Evolutionary conservation across 225 moss, liverwort and hornwort genomes (phyloP), one percentile per base, ranked within the genome.

Genomic region (Pseudoscleropodium purum): DNA sequence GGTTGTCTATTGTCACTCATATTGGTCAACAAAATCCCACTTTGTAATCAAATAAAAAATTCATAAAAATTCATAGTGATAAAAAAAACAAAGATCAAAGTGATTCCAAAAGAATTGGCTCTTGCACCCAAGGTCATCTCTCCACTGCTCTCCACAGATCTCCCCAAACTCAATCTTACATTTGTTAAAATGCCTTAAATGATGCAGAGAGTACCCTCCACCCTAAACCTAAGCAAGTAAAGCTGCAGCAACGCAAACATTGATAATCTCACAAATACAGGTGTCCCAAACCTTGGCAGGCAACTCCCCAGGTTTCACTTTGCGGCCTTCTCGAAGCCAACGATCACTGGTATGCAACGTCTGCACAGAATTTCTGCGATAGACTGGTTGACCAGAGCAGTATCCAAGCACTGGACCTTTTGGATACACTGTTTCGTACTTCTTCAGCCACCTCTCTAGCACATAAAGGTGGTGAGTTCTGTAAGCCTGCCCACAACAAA

Each of bases 261-360:
- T 76, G 68, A 36, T 81, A 81, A 74, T 72, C 57, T 83, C 90
- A 91, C 88, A 84, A 77, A 88, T 47, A 63, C 36, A 59, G 60
- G 63, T 54, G 75, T 57, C 56, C 27, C 89, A 54, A 61, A 98
- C 98, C 99, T 99, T 99, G 27, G 95, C 96, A 85, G 99, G 94
- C 81, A 91, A 65, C 90, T 97, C 97, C 43, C 96, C 97, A 57
- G 87, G 79, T 90, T 92, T 96, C 20, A 99, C 99, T 95, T 93
- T 97, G 84, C 96, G 94, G 52, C 99, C 96, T 94, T 99, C 97
- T 83, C 97, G 97, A 87, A 99, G 97, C 99, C 99, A 99, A 47
- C 95, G 95, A 80, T 97, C 96, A 88, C 94, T 92, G 26, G 99
- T 99, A 88, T 99, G 99, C 87, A 99, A 94, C 30, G 93, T 95